These are phyloP conservation scores for Astrothelium subdiscretum DNA, from an alignment of 495 filamentous ascomycete genomes.

Conservation along the genomic window DNA sequence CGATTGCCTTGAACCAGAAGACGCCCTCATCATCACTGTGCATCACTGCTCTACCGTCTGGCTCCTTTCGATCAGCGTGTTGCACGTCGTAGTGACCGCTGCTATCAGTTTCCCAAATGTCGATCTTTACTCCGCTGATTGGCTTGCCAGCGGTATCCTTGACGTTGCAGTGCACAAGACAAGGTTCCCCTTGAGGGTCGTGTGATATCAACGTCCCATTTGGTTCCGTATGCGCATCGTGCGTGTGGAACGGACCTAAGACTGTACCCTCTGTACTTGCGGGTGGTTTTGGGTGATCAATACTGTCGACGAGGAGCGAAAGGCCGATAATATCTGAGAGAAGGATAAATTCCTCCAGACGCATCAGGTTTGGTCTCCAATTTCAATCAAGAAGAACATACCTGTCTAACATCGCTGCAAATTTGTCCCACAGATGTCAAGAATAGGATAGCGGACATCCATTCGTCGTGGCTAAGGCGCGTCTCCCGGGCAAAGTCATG, in stretches of 20 bases:
- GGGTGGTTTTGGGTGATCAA: constrained; percentile 80
- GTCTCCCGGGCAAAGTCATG: constrained; percentile 35
- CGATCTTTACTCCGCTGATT: constrained; percentile 59
- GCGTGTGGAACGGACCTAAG: constrained; percentile 87
- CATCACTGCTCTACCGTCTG: constrained; percentile 76
- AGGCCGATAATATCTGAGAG: constrained; percentile 86
- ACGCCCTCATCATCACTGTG: constrained; percentile 53
- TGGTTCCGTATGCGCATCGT: constrained; percentile 59
- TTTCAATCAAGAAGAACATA: constrained; percentile 3
- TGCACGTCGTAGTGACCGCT: constrained; percentile 87
- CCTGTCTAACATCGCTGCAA: constrained; percentile 31
- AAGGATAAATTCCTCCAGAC: constrained; percentile 74
- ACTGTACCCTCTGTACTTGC: constrained; percentile 75
- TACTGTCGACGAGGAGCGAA: constrained; percentile 77
- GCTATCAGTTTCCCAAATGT: constrained; percentile 91
- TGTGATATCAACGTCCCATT: constrained; percentile 60
- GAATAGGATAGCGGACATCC: constrained; percentile 32
- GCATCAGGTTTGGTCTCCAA: neutral
- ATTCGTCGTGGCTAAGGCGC: constrained; percentile 29
- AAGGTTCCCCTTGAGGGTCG: constrained; percentile 56
- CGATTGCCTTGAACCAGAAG: constrained; percentile 85
- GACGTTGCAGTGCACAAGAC: constrained; percentile 68
- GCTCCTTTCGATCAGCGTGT: constrained; percentile 53
- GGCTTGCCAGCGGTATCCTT: constrained; percentile 57
- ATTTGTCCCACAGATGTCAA: constrained; percentile 31